Conservation (phyloP, 148 eudicot genomes). For the Pharnaceum exiguum region DNA sequence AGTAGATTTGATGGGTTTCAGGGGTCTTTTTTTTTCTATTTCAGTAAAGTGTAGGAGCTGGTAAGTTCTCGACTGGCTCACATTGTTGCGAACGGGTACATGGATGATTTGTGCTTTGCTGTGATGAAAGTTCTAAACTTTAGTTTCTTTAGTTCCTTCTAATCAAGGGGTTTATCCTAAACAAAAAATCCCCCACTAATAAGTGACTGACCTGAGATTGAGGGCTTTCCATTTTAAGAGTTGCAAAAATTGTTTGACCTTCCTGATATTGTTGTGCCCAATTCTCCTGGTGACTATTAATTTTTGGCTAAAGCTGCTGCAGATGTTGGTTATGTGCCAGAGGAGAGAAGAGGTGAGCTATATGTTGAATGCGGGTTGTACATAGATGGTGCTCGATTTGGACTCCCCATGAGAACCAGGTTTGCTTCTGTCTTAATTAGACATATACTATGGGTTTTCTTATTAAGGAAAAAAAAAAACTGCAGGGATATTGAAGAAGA, state of each 20-base stretch:
- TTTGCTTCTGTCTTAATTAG: conserved; percentile 21
- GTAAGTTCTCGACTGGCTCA: no score
- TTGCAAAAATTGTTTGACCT: neutral
- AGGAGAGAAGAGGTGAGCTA: conserved; percentile 74
- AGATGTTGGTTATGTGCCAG: conserved; percentile 49
- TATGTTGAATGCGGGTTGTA: conserved; percentile 85
- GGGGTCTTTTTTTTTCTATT: no score
- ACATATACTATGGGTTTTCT: neutral
- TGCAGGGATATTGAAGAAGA: no score
- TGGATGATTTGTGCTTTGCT: no score
- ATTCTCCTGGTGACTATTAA: neutral
- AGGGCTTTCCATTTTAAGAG: neutral
- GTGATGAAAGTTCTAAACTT: no score
- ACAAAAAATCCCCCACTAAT: neutral
- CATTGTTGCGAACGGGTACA: no score
- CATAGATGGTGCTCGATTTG: conserved; percentile 91
- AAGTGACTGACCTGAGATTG: neutral
- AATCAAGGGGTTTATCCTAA: neutral
- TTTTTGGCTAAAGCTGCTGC: conserved; percentile 30
- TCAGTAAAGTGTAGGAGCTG: no score
- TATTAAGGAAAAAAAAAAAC: no score
- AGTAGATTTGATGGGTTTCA: no score
- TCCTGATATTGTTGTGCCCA: neutral
- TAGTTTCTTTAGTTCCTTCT: no score
- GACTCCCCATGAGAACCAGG: conserved; percentile 92